These are phyloP conservation scores for Euphorbia peplus DNA, from an alignment of 345 rosid genomes.

Conservation along the genomic window DNA sequence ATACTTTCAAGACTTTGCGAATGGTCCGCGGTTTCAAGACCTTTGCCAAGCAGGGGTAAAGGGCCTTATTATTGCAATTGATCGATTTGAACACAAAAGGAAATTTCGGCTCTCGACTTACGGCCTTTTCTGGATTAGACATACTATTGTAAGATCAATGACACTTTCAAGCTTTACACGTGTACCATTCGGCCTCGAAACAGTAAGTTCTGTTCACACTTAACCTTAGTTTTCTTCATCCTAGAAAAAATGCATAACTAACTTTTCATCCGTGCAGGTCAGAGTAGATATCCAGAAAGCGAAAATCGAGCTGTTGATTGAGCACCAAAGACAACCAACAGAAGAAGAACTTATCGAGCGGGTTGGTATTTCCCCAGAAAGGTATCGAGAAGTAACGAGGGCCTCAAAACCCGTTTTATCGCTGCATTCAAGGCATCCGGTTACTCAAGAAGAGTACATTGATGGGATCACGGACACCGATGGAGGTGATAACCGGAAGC, in stretches of 20 bases:
- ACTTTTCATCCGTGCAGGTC: constrained; percentile 44
- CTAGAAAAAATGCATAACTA: no score
- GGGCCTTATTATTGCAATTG: constrained; percentile 90
- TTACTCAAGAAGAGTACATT: constrained; percentile 88
- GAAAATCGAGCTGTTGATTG: constrained; percentile 58
- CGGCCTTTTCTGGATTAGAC: constrained; percentile 90
- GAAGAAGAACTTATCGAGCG: constrained; percentile 60
- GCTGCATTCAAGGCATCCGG: constrained; percentile 63
- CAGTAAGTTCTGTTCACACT: constrained; percentile 44
- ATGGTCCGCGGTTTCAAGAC: constrained; percentile 79
- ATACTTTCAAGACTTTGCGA: constrained; percentile 78
- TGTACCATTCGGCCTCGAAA: constrained; percentile 86
- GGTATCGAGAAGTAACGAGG: constrained; percentile 74
- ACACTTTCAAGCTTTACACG: constrained; percentile 81
- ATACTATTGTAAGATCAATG: constrained; percentile 84
- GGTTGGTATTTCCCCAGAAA: constrained; percentile 71
- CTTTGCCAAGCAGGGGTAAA: constrained; percentile 94
- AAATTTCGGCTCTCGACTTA: constrained; percentile 80
- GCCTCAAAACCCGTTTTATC: constrained; percentile 71
- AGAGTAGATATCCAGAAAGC: constrained; percentile 71
- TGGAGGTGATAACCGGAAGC: constrained; percentile 61
- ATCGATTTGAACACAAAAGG: constrained; percentile 84
- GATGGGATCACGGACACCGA: constrained; percentile 64
- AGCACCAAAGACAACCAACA: constrained; percentile 65
- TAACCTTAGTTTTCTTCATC: constrained; percentile 7